Evolutionary conservation across 23 red algal species (phyloP).

Genomic region (Gracilariopsis chorda): DNA sequence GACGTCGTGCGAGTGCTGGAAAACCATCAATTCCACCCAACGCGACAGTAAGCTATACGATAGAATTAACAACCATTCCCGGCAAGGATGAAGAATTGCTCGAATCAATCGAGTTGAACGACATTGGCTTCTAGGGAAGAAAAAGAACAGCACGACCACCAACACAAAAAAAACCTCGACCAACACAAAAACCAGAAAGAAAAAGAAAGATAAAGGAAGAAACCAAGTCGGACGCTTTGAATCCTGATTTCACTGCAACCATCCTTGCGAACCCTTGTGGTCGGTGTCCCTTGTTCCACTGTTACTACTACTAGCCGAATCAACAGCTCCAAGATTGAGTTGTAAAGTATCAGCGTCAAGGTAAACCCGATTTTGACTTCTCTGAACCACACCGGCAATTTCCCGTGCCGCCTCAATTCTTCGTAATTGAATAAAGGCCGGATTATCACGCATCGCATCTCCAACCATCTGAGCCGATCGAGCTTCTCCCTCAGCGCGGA

Average conservation of each 20-base stretch:
- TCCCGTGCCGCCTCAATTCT: constrained; percentile 96
- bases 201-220: no score
- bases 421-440: constrained; percentile 90
- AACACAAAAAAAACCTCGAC: no score
- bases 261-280: background rate
- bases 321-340: constrained; percentile 69
- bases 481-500: constrained; percentile 94
- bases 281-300: background rate
- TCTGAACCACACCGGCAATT: constrained; percentile 80
- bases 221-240: no score
- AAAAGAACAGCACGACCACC: no score
- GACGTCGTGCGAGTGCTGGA: constrained; percentile 81
- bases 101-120: constrained; percentile 23
- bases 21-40: constrained; percentile 90
- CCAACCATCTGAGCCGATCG: constrained; percentile 84
- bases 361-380: constrained; percentile 73
- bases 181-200: no score
- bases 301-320: background rate
- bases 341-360: constrained; percentile 90
- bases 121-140: background rate
- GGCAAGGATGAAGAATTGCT: constrained; percentile 73
- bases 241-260: constrained; percentile 24
- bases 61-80: constrained; percentile 74
- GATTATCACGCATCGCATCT: constrained; percentile 76
- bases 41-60: constrained; percentile 72